Base-by-base conservation (phyloP, 2,329 filamentous ascomycete genomes). In the Diaporthe sp. region DNA sequence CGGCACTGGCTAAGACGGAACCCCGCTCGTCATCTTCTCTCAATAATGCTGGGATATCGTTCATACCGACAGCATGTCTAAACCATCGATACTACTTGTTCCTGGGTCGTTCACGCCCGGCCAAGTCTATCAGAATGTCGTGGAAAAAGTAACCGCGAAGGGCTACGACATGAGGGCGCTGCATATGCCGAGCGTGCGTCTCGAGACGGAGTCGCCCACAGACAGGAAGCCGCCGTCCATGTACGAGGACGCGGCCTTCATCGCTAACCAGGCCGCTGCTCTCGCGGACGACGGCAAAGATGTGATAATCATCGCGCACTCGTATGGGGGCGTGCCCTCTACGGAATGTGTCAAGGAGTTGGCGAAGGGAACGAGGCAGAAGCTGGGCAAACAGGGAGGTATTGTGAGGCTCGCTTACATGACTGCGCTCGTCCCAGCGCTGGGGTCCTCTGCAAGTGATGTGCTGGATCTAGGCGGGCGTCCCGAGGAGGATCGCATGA, bases 191-290 rank as follows among this genome's bases (percentile, higher is more conserved):
- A 64, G 38, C 40, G 25, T 22, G 12, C 38, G 38, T 30, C 25
- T 64, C 38, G 58, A 42, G 17, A 64, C 58, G 17, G 58, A 72
- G 57, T 15, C 72, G 33, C 19, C 22, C 10, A 30, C 58, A 8
- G 35, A 22, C 35, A 61, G 57, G 35, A n/a, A 45, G 17, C 73
- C 78, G 15, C 77, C 76, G 4, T 38, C 35, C 10, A 81, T 81
- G 58, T 80, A 81, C 57, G 81, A 81, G 4, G 82, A 85, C 66
- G 79, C 82, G 10, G 77, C 78, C 0, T 77, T 78, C 4, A 79
- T 84, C 7, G 78, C 78, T 1, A 60, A 78, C 2, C 73, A 80
- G 0, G 76, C 85, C 19, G 75, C 81, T 15, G 66, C 79, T 22
- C 81, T 84, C 3, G 82, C 84, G 7, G 82, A 83, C 9, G 67